A percentile compares a stretch with the other conserved stretches of the same genome.
These are phyloP conservation scores for Beauveria rudraprayagi DNA, from an alignment of 2,329 filamentous ascomycete species.

Conservation along the genomic window DNA sequence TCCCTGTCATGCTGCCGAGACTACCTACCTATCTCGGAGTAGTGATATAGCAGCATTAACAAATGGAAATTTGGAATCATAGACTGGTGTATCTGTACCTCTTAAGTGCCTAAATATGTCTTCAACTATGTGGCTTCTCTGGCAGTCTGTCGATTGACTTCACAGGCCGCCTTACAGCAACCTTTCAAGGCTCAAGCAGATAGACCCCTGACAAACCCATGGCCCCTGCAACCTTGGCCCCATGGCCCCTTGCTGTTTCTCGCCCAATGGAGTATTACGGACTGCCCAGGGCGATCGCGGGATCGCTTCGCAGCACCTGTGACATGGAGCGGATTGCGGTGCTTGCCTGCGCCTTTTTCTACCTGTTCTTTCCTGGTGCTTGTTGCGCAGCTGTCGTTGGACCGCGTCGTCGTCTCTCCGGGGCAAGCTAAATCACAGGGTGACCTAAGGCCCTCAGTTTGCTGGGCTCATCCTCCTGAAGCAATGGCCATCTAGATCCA, in stretches of 20 bases:
- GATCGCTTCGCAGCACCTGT: not conserved
- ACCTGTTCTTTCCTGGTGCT: not conserved
- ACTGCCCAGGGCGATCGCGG: conserved; percentile 2
- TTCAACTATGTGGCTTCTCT: not conserved
- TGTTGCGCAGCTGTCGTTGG: not conserved
- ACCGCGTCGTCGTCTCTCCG: not conserved
- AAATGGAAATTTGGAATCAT: not conserved
- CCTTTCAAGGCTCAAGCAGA: no score
- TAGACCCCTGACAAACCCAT: no score
- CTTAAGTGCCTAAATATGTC: not conserved
- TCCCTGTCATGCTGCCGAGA: not conserved
- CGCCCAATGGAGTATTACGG: not conserved
- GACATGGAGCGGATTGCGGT: not conserved
- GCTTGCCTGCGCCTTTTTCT: not conserved
- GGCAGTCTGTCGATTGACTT: no score
- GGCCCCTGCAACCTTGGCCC: not conserved
- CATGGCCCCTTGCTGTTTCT: not conserved
- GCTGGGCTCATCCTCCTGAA: not conserved
- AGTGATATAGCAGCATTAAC: not conserved
- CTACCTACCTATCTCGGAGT: not conserved
- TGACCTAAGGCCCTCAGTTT: not conserved
- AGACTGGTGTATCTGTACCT: not conserved
- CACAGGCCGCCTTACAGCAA: no score
- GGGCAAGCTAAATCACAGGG: not conserved
- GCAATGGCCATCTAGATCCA: not conserved